Evolutionary conservation across 148 eudicot species (phyloP), one percentile per base, ranked within the genome.

Genomic region (Bassia scoparia): DNA sequence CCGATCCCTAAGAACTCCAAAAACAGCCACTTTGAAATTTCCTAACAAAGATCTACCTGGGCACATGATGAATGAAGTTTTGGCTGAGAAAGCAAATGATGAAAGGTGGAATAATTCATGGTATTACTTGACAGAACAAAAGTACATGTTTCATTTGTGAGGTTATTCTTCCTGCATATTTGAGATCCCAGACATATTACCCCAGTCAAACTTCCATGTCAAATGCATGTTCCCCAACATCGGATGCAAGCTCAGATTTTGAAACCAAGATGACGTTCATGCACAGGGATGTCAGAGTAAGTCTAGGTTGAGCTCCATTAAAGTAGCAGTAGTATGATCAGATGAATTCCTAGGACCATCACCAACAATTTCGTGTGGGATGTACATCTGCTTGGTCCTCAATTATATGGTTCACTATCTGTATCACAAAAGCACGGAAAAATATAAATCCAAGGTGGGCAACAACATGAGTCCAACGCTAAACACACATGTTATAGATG

Each of bases 311-410:
- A 96, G 73, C 75, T 82, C 78, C 64, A 95, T 60, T 55, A 85
- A n/a, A 26, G 79, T 96, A 96, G 73, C 88, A 81, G 74, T 96
- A 79, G 73, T 82, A 89, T 10, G 65, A 23, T 20, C 77, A 38
- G 76, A 55, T 23, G 82, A 61, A 61, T 60, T 74, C 49, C 73
- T 63, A 4, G 31, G 67, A 31, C 67, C 76, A 68, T 73, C 34
- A 61, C 83, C 71, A 59, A 90, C 86, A 66, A 96, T 76, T 80
- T 96, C 96, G 27, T 82, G 79, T 5, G 99, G 92, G 52, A 87
- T 29, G 74, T 86, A 96, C 20, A n/a, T 52, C 54, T n/a, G 67
- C 76, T 65, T 84, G 84, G 9, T 86, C 81, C 0, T 81, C 86
- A n/a, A n/a, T 77, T 37, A 70, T 85, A 85, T 6, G 75, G 72